Evolutionary conservation across 352 stramenopile species (phyloP).

Genomic region (Globisporangium abappressorium): DNA sequence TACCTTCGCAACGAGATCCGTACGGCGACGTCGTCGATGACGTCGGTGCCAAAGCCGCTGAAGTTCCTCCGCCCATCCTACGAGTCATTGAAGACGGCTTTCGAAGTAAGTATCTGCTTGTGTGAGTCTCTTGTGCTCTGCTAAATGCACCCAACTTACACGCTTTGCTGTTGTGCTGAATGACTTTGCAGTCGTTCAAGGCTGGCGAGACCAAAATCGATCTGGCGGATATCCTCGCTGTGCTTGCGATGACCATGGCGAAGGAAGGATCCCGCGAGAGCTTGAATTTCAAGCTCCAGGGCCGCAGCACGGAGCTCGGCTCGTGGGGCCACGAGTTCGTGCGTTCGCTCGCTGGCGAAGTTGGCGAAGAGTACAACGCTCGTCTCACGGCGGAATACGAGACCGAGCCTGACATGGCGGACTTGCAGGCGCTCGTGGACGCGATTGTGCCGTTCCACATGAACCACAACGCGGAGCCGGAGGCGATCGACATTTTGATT

Average conservation of each 20-base stretch:
- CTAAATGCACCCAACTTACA: neutral
- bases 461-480: constrained; percentile 98
- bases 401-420: constrained; percentile 72
- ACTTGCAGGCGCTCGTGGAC: constrained; percentile 96
- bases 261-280: constrained; percentile 90
- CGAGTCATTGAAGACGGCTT: constrained; percentile 87
- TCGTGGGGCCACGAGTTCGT: constrained; percentile 99
- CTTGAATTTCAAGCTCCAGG: constrained; percentile 89
- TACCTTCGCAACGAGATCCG: constrained; percentile 96
- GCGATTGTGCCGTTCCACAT: constrained; percentile 99
- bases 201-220: constrained; percentile 69
- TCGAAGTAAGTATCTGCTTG: constrained; percentile 30
- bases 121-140: neutral
- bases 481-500: constrained; percentile 99
- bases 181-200: constrained; percentile 26
- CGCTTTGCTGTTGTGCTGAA: neutral
- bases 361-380: constrained; percentile 92
- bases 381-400: constrained; percentile 52
- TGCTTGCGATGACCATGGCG: constrained; percentile 99
- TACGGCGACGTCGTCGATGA: constrained; percentile 98
- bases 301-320: constrained; percentile 90
- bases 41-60: constrained; percentile 98
- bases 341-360: constrained; percentile 95
- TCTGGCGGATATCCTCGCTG: constrained; percentile 86
- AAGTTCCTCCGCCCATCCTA: constrained; percentile 99